These are phyloP conservation scores for Colletotrichum orchidophilum DNA, from an alignment of 2,329 filamentous ascomycete genomes.

Conservation along the genomic window DNA sequence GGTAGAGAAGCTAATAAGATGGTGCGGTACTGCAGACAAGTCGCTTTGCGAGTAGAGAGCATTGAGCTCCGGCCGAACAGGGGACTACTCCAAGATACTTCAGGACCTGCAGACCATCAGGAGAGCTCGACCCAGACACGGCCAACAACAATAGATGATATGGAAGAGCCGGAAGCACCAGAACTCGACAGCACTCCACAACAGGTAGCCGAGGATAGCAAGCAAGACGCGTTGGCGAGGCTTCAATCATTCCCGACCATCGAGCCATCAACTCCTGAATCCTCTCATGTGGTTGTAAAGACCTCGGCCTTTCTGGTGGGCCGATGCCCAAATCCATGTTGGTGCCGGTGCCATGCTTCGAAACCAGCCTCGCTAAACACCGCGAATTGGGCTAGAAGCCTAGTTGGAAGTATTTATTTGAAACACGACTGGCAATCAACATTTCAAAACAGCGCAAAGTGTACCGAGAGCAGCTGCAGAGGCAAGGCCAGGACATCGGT, in stretches of 20 bases:
- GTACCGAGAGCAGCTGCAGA: not conserved
- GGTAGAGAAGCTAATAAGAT: not conserved
- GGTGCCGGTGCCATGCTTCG: not conserved
- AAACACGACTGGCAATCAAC: not conserved
- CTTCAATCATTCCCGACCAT: not conserved
- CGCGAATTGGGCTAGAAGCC: not conserved
- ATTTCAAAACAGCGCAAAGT: fast-evolving
- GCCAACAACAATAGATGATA: not conserved
- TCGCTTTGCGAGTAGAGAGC: not conserved
- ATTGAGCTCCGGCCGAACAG: not conserved
- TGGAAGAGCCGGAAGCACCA: not conserved
- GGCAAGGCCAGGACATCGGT: not conserved
- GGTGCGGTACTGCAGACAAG: not conserved
- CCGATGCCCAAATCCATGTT: not conserved
- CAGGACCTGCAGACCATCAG: fast-evolving
- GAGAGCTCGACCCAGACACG: not conserved
- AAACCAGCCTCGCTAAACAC: not conserved
- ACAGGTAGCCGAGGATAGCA: fast-evolving
- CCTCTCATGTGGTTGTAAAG: not conserved
- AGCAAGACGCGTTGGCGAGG: fast-evolving
- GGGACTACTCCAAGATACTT: not conserved
- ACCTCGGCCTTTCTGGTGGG: not conserved
- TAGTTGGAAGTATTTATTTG: not conserved
- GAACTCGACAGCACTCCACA: not conserved
- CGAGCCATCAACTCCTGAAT: fast-evolving